Evolutionary conservation across 176 grass and related monocot species (phyloP).

Genomic region (Oryza longistaminata): DNA sequence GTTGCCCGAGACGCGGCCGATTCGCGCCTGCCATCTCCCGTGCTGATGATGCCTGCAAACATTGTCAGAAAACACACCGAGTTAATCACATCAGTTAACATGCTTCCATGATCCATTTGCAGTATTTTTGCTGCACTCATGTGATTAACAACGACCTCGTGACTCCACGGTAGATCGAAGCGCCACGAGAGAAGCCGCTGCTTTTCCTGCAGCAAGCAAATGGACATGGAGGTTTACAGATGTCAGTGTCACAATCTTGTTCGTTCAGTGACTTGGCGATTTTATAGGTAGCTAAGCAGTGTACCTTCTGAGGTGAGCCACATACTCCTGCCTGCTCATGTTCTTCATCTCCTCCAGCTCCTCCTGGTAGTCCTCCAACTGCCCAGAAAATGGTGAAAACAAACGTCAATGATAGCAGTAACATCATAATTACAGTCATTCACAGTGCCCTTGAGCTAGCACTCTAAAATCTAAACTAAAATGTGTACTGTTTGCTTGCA

Average conservation of each 20-base stretch:
- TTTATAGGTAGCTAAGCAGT: not conserved
- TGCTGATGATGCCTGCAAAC: constrained; percentile 71
- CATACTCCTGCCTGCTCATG: constrained; percentile 72
- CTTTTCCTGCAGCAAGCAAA: constrained; percentile 52
- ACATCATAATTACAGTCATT: not conserved
- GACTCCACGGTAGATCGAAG: constrained; percentile 76
- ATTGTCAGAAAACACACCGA: not conserved
- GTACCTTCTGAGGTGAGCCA: constrained; percentile 79
- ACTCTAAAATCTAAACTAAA: not conserved
- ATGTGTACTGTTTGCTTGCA: not conserved
- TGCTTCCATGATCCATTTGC: not conserved
- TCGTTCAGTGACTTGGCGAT: not conserved
- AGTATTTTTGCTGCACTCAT: too few species aligned
- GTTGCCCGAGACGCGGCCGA: constrained; percentile 84
- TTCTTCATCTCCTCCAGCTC: constrained; percentile 74
- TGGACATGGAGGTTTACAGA: not conserved
- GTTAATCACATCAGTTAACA: not conserved
- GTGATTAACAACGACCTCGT: constrained; percentile 44
- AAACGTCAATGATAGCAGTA: not conserved
- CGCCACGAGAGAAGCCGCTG: constrained; percentile 76
- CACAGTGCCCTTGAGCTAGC: not conserved
- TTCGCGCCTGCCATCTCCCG: constrained; percentile 80
- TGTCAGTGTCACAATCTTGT: not conserved
- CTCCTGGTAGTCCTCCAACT: constrained; percentile 76
- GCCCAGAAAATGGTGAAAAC: not conserved